Evolutionary conservation across 176 grass and related monocot genomes (phyloP).

Genomic region (Melocanna baccifera): DNA sequence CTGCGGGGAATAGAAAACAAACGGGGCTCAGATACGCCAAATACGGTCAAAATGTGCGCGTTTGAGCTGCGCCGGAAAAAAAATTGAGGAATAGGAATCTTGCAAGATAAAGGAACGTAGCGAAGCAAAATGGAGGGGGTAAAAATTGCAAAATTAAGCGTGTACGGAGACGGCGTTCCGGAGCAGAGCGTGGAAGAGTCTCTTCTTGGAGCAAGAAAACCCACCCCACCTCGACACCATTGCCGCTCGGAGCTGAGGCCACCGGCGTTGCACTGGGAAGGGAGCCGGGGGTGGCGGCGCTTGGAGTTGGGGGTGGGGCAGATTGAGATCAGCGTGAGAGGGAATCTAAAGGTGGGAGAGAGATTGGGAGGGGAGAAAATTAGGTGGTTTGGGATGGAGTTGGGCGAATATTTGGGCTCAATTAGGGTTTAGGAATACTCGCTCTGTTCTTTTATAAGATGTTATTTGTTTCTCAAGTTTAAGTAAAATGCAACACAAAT

Average conservation of each 20-base stretch:
- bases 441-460: too few relatives aligned
- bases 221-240: slow-evolving; percentile 21
- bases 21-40: neutral
- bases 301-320: neutral
- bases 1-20: neutral
- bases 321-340: slow-evolving; percentile 14
- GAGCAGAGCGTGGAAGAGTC: neutral
- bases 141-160: neutral
- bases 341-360: too few relatives aligned
- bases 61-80: neutral
- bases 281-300: neutral
- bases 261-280: neutral
- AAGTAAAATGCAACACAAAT: too few relatives aligned
- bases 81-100: neutral
- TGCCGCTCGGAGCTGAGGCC: slow-evolving; percentile 4
- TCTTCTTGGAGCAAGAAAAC: neutral
- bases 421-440: too few relatives aligned
- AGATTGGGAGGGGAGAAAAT: neutral
- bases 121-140: neutral
- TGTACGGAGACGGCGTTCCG: neutral
- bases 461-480: too few relatives aligned
- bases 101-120: neutral
- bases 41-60: neutral
- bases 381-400: neutral
- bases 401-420: too few relatives aligned